These are phyloP conservation scores for Claviceps cyperi DNA, from an alignment of 2,329 filamentous ascomycete genomes.

Conservation along the genomic window DNA sequence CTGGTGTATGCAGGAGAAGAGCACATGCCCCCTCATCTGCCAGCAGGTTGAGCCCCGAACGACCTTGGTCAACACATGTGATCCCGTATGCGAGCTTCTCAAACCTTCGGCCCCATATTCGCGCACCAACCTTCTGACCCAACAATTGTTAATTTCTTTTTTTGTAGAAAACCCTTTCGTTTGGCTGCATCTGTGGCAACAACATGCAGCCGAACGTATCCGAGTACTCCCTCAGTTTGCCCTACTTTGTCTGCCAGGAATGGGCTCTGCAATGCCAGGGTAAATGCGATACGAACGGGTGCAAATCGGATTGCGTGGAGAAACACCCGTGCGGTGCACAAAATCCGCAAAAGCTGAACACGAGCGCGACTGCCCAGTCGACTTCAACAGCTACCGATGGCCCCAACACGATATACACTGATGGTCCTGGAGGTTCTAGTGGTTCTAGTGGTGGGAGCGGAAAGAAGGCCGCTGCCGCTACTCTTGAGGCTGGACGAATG, in stretches of 20 bases:
- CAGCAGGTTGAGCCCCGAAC: conserved; percentile 38
- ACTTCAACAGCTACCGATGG: conserved; percentile 25
- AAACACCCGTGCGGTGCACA: conserved; percentile 6
- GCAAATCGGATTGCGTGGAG: conserved; percentile 21
- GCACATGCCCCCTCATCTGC: conserved; percentile 60
- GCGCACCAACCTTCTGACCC: neutral
- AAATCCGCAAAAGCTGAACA: conserved; percentile 23
- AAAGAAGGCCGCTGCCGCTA: conserved; percentile 15
- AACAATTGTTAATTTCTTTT: neutral
- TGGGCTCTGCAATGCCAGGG: conserved; percentile 60
- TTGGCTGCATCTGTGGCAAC: conserved; percentile 57
- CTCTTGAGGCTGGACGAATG: conserved; percentile 21
- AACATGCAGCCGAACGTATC: conserved; percentile 54
- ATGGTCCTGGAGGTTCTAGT: conserved; percentile 7
- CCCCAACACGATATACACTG: conserved; percentile 8
- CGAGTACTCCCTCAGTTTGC: conserved; percentile 65
- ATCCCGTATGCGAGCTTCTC: conserved; percentile 35
- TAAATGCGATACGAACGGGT: conserved; percentile 58
- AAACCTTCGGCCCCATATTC: too few species aligned
- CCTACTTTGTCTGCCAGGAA: conserved; percentile 61
- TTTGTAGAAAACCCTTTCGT: conserved; percentile 45
- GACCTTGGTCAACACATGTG: conserved; percentile 49
- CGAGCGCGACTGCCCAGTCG: conserved; percentile 17
- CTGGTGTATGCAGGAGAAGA: conserved; percentile 52
- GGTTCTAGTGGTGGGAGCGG: conserved; percentile 10